Percentiles rank a stretch among this genome's conserved stretches.
Evolutionary conservation across 495 filamentous ascomycete genomes (phyloP).

Genomic region (Daldinia grandis): DNA sequence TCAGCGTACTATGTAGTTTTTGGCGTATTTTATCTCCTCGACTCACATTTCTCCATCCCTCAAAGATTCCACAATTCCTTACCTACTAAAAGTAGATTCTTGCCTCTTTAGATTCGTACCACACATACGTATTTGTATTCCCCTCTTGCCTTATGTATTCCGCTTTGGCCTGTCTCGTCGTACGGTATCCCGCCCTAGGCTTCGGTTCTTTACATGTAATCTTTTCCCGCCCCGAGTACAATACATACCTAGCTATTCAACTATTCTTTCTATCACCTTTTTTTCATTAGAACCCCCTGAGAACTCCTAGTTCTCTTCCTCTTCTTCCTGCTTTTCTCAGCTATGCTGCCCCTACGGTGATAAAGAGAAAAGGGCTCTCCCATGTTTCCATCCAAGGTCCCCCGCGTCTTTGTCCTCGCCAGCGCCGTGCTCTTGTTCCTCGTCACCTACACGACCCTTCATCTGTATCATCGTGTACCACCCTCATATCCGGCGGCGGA

Average conservation of each 20-base stretch:
- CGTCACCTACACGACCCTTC: constrained; percentile 37
- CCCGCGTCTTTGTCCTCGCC: constrained; percentile 36
- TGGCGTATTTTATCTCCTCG: constrained; percentile 12
- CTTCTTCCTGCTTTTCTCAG: neutral
- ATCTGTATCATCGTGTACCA: constrained; percentile 31
- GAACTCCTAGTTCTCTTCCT: neutral
- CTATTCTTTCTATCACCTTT: neutral
- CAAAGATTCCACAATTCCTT: constrained; percentile 7
- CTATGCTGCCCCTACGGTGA: constrained; percentile 30
- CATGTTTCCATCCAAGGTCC: constrained; percentile 39
- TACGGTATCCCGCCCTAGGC: neutral
- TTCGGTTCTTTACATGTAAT: neutral
- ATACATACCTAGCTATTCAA: too few relatives aligned
- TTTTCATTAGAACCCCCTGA: neutral
- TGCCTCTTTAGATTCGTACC: constrained; percentile 7
- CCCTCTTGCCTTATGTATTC: constrained; percentile 6
- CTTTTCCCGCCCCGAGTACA: neutral
- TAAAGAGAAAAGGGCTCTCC: constrained; percentile 13
- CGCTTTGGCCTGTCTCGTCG: neutral
- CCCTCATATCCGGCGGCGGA: constrained; percentile 28
- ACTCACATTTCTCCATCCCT: constrained; percentile 17
- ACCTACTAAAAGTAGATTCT: constrained; percentile 12
- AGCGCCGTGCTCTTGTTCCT: constrained; percentile 35
- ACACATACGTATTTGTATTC: constrained; percentile 7
- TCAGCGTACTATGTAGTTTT: constrained; percentile 1